These are phyloP conservation scores for Murraya paniculata DNA, from an alignment of 345 rosid genomes.

Conservation along the genomic window DNA sequence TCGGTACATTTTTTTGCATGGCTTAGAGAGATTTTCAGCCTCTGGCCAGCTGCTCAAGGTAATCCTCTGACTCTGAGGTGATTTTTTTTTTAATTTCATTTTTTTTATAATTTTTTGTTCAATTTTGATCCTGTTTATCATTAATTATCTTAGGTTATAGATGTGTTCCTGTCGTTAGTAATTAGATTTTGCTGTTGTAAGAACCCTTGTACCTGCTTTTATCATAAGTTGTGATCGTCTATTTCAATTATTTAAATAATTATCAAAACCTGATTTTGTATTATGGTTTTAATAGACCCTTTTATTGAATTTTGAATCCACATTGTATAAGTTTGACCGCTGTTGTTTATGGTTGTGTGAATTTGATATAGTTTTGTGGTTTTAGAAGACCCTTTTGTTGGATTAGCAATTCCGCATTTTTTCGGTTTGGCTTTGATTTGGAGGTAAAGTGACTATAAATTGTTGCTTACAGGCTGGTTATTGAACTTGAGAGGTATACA, in stretches of 20 bases:
- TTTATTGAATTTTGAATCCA: background rate
- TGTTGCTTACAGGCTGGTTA: constrained; percentile 33
- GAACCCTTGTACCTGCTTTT: constrained; percentile 7
- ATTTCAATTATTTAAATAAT: constrained; percentile 1
- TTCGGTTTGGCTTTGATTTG: constrained; percentile 11
- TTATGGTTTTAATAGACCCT: constrained; percentile 2
- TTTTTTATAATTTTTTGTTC: background rate
- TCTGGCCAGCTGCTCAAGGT: constrained; percentile 33
- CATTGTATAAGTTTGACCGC: background rate
- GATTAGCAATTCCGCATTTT: constrained; percentile 9
- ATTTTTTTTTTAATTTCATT: background rate
- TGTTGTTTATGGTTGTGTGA: background rate
- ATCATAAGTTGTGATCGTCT: background rate
- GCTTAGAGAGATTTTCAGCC: constrained; percentile 30
- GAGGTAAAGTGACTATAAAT: constrained; percentile 20
- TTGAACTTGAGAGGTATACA: constrained; percentile 27
- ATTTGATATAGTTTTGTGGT: background rate
- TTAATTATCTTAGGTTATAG: background rate
- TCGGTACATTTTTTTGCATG: constrained; percentile 27
- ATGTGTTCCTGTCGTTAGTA: background rate
- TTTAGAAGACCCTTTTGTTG: constrained; percentile 12
- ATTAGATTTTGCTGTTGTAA: constrained; percentile 3
- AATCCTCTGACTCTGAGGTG: constrained; percentile 29
- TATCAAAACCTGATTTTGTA: background rate
- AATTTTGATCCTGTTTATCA: background rate